Evolutionary conservation across 1,284 basidiomycete genomes (phyloP).

Genomic region (Blastosporella zonata): DNA sequence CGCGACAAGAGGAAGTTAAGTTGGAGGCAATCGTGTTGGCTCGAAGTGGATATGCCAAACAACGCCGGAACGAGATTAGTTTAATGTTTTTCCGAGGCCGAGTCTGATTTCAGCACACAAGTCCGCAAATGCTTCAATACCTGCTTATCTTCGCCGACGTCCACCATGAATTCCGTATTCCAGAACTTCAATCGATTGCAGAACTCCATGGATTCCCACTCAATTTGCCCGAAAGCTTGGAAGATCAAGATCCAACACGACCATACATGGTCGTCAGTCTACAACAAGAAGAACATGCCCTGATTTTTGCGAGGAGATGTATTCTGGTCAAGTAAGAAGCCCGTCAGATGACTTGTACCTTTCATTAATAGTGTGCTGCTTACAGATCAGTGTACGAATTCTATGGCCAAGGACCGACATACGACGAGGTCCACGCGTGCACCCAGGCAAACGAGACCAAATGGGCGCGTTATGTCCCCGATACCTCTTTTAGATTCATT

Average conservation of each 20-base stretch:
- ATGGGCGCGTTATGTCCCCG: conserved; percentile 60
- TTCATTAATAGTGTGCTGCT: conserved; percentile 6
- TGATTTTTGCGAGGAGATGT: conserved; percentile 73
- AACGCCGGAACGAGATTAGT: conserved; percentile 15
- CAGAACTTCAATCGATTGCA: conserved; percentile 72
- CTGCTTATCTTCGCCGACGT: conserved; percentile 78
- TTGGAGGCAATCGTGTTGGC: not conserved
- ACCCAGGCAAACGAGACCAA: conserved; percentile 46
- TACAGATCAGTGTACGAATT: conserved; percentile 75
- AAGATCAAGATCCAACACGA: conserved; percentile 50
- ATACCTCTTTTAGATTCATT: conserved; percentile 81
- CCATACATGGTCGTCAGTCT: conserved; percentile 78
- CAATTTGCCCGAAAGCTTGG: conserved; percentile 37
- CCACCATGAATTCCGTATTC: conserved; percentile 78
- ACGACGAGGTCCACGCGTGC: conserved; percentile 65
- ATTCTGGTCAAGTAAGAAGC: conserved; percentile 77
- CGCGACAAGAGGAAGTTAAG: not conserved
- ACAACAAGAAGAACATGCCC: conserved; percentile 70
- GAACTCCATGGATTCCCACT: conserved; percentile 63
- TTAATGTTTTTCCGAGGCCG: conserved; percentile 11
- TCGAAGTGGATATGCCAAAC: conserved; percentile 1
- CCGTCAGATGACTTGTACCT: not conserved
- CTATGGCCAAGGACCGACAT: conserved; percentile 66
- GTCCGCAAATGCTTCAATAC: conserved; percentile 39
- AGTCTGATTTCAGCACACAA: not conserved